phyloP scores from a whole-genome alignment of 2,329 filamentous ascomycete species.

The Boeremia lycopersici region DNA sequence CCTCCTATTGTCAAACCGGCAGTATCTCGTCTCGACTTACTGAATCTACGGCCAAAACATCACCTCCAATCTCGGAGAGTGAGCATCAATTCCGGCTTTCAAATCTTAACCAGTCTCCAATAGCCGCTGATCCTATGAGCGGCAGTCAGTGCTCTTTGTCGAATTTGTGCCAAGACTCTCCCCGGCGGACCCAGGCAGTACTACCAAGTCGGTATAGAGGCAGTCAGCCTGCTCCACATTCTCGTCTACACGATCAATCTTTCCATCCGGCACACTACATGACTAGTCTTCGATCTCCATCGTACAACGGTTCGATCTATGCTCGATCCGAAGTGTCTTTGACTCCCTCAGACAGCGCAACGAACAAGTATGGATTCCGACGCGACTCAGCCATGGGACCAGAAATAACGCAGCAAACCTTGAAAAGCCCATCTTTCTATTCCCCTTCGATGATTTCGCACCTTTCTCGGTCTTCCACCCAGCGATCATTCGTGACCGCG shows the following conservation, averaged over 20 bases:
- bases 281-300: background rate
- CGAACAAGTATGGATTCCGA: background rate
- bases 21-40: background rate
- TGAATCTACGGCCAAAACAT: constrained; percentile 4
- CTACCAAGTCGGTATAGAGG: background rate
- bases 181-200: background rate
- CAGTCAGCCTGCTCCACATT: background rate
- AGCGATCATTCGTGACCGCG: background rate
- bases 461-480: background rate
- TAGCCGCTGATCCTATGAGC: background rate
- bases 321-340: background rate
- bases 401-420: background rate
- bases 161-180: background rate
- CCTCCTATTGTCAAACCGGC: background rate
- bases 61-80: background rate
- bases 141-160: background rate
- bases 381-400: background rate
- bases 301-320: background rate
- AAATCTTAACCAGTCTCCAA: background rate
- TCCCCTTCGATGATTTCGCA: background rate
- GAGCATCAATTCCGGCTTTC: background rate
- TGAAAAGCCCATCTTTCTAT: background rate
- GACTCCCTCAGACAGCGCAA: background rate
- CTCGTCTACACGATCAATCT: background rate
- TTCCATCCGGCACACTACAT: background rate